A percentile compares a stretch with the other conserved stretches of the same genome.
phyloP scores from a whole-genome alignment of 352 stramenopile species.

The Phytophthora nicotianae region DNA sequence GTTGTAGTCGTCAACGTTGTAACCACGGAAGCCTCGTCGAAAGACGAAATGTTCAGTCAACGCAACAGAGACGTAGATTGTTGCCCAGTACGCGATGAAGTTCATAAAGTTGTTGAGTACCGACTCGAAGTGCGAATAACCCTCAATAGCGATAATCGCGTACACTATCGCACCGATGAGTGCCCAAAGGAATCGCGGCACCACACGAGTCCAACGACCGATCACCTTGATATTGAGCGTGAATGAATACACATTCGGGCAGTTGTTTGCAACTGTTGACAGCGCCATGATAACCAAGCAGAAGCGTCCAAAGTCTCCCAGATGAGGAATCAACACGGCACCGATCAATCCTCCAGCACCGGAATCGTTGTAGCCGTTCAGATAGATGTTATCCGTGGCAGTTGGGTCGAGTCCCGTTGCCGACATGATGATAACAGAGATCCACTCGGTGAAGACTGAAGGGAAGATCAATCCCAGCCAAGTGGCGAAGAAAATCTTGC shows the following conservation, averaged over 20 bases:
- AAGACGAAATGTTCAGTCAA: conserved; percentile 47
- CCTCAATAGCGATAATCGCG: conserved; percentile 37
- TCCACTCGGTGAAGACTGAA: conserved; percentile 41
- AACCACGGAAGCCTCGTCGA: conserved; percentile 38
- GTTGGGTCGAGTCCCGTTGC: conserved; percentile 33
- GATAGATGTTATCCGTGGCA: conserved; percentile 29
- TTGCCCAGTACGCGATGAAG: conserved; percentile 51
- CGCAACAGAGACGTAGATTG: conserved; percentile 37
- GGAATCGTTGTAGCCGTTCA: conserved; percentile 42
- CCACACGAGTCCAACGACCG: conserved; percentile 31
- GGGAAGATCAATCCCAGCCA: conserved; percentile 40
- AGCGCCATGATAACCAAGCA: conserved; percentile 50
- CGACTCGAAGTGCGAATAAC: conserved; percentile 43
- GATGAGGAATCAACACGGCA: conserved; percentile 36
- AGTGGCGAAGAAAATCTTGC: conserved; percentile 49
- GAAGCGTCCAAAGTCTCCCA: conserved; percentile 45
- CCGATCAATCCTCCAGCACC: conserved; percentile 39
- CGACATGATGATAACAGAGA: conserved; percentile 45
- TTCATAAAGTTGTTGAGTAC: conserved; percentile 62
- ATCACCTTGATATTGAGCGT: conserved; percentile 52
- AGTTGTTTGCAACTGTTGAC: conserved; percentile 54
- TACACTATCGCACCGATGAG: conserved; percentile 43
- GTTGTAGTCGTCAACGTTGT: conserved; percentile 46
- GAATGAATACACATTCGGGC: conserved; percentile 51
- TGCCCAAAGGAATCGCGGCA: conserved; percentile 42